Base-by-base conservation (phyloP, 208 protist species). In the Strigomonas culicis region DNA sequence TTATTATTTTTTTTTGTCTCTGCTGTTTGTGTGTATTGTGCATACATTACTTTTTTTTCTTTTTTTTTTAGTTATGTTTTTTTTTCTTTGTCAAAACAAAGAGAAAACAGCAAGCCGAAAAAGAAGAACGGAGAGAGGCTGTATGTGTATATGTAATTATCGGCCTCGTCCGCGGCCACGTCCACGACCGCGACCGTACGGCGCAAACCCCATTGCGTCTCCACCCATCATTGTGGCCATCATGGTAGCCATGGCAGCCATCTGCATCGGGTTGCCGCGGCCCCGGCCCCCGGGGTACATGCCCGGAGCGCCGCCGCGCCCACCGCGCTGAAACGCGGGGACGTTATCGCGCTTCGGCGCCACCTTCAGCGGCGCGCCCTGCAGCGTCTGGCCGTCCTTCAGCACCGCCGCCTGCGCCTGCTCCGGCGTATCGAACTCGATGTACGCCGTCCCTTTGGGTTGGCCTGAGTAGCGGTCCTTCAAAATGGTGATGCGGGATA, bases 391-490 rank as follows among this genome's bases (percentile, higher is more conserved):
- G 3, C 83, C 84, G 50, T 96, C 82, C 77, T 96, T 96, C 28
- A 91, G 64, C 11, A 95, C 10, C 7, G 92, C 94, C 21, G 83
- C 78, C 43, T 88, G 66, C 6, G 93, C 89, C 62, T 95, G 77
- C 53, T 95, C 89, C 46, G 75, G 71, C 0, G 75, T 81, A n/a
- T 90, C 88, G 59, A 98, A 98, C 70, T 98, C 89, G 27, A 97
- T 77, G 75, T 98, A 98, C 11, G 92, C 90, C 27, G 62, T 97
- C 25, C 96, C 96, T 67, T 97, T 98, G 8, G 89, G 91, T 59
- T 94, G 83, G 13, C 90, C 85, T 27, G 94, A 94, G 65, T 73
- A 88, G 24, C 82, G 86, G 70, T 98, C 92, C 44, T 82, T 82
- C 58, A 98, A 75, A 59, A 98, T 86, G 22, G 93, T 98, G 8